phyloP scores from a whole-genome alignment of 331 rosid genomes.

The Quercus tomentella region DNA sequence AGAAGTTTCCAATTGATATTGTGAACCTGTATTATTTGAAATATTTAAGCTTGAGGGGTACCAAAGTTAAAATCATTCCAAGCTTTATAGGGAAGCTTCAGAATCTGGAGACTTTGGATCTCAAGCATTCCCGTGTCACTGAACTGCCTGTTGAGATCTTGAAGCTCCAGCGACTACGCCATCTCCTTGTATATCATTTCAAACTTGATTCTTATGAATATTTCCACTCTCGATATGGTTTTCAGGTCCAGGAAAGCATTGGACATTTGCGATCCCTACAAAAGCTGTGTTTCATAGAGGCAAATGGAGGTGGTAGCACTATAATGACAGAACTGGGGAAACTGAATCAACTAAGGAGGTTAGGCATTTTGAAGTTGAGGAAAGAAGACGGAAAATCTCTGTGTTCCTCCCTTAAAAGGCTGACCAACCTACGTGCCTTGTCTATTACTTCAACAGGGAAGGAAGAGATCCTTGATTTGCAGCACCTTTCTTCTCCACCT shows the following conservation, averaged over 20 bases:
- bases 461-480: slow-evolving; percentile 20
- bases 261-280: slow-evolving; percentile 21
- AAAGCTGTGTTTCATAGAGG: slow-evolving; percentile 26
- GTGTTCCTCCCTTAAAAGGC: slow-evolving; percentile 17
- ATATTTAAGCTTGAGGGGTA: no score
- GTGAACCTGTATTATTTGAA: no score
- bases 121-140: no score
- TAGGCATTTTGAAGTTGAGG: slow-evolving; percentile 26
- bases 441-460: slow-evolving; percentile 19
- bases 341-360: slow-evolving; percentile 20
- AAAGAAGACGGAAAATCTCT: slow-evolving; percentile 16
- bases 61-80: no score
- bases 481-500: slow-evolving; percentile 27
- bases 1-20: no score
- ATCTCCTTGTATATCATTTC: no score
- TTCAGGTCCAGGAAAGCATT: slow-evolving; percentile 7
- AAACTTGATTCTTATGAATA: no score
- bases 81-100: no score
- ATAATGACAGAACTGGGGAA: slow-evolving; percentile 23
- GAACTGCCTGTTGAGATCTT: no score
- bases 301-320: background rate
- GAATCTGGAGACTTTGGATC: no score
- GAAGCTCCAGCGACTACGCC: no score
- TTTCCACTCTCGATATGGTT: slow-evolving; percentile 12
- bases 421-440: slow-evolving; percentile 14